phyloP scores from a whole-genome alignment of 495 filamentous ascomycete species.

The Arthonia radiata region DNA sequence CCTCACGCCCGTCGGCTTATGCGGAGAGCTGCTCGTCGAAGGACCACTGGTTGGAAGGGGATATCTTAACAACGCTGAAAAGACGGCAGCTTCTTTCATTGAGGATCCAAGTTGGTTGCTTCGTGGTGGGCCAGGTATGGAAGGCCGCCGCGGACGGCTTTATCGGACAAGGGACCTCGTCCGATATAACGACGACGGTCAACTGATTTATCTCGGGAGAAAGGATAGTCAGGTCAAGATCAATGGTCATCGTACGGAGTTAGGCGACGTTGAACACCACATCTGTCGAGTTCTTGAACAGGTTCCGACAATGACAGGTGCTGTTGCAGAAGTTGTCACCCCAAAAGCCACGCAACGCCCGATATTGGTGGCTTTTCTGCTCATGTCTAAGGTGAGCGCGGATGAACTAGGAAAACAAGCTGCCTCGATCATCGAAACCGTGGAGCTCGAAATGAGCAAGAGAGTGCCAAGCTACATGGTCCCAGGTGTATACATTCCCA shows the following conservation, averaged over 20 bases:
- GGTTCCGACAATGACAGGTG: slow-evolving; percentile 19
- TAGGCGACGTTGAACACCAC: slow-evolving; percentile 29
- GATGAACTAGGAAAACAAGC: slow-evolving; percentile 3
- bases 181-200: slow-evolving; percentile 30
- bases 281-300: slow-evolving; percentile 19
- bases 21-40: slow-evolving; percentile 40
- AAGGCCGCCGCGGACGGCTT: slow-evolving; percentile 22
- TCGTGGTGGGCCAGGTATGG: slow-evolving; percentile 16
- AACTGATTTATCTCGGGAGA: no score
- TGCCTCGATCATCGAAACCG: slow-evolving; percentile 3
- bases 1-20: slow-evolving; percentile 30
- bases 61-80: slow-evolving; percentile 21
- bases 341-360: slow-evolving; percentile 4
- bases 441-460: slow-evolving; percentile 5
- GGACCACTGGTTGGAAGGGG: slow-evolving; percentile 25
- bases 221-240: slow-evolving; percentile 18
- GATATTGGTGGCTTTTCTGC: slow-evolving; percentile 6
- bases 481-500: slow-evolving; percentile 6
- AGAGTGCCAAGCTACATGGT: slow-evolving; percentile 7
- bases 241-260: slow-evolving; percentile 17
- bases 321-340: slow-evolving; percentile 17
- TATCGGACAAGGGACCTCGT: slow-evolving; percentile 49
- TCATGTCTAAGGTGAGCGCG: slow-evolving; percentile 4
- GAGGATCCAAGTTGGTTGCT: slow-evolving; percentile 23
- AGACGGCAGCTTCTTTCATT: slow-evolving; percentile 24